Base-by-base conservation (phyloP, 2,329 filamentous ascomycete genomes). In the Fusarium concolor region DNA sequence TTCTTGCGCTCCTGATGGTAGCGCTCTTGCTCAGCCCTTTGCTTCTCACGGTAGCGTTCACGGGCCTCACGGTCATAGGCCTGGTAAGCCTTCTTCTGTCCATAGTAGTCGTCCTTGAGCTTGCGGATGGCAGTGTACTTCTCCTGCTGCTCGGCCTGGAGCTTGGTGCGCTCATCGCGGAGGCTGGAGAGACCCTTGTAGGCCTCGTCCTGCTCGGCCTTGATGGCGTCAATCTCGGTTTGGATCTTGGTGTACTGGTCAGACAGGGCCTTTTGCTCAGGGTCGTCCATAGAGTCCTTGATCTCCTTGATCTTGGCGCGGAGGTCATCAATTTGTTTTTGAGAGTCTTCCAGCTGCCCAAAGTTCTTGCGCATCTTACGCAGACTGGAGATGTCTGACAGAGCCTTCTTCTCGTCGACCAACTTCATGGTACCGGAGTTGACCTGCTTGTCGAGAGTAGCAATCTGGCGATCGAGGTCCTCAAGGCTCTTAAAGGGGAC, bases 321-420 rank as follows among this genome's bases (percentile, higher is more conserved):
- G 72, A 96, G 83, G 54, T 94, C 90, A 75, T 96, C 92, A 73
- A 99, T 98, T 71, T 87, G 87, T 86, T 96, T 96, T 82, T 98
- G 92, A 33, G 89, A 85, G 62, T 92, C 89, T 62, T 97, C 93
- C 75, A 98, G 91, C 65, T 89, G 88, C 60, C 90, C 89, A 79
- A 99, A 97, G 81, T 89, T 91, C 89, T 97, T 98, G 83, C 92
- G 92, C 76, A 92, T 87, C 85, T 96, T 97, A 80, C 92, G 90
- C 71, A 98, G 84, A 78, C 83, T 90, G 47, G 91, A 92, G 74
- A 97, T 90, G 75, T 97, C 93, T 50, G 87, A 83, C 20, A 98
- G 86, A 10, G 93, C 90, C 87, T 97, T 98, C 86, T 93, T 96
- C 88, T 98, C 96, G 74, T 99, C 96, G 12, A 98, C 96, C 51